phyloP scores from a whole-genome alignment of 352 stramenopile species.

The Thalassiosira mediterranea region DNA sequence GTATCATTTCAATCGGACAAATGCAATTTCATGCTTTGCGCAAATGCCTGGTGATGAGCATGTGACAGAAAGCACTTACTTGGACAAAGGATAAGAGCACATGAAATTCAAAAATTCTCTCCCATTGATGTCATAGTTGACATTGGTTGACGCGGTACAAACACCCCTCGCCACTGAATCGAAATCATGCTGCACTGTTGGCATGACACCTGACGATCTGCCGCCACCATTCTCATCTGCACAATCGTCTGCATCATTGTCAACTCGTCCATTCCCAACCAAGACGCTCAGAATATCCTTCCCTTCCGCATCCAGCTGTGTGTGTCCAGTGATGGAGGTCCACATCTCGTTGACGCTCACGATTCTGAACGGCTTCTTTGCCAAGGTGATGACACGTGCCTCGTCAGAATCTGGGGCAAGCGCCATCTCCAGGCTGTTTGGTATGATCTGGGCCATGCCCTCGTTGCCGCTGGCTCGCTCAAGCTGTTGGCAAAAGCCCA shows the following conservation, averaged over 20 bases:
- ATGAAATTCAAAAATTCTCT: constrained; percentile 77
- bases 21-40: no score
- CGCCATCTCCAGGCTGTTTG: constrained; percentile 81
- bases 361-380: constrained; percentile 68
- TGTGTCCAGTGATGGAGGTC: constrained; percentile 71
- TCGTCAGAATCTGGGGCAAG: constrained; percentile 64
- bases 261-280: constrained; percentile 37
- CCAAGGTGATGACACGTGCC: constrained; percentile 72
- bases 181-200: constrained; percentile 43
- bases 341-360: constrained; percentile 78
- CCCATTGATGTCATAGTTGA: constrained; percentile 74
- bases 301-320: constrained; percentile 76
- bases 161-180: constrained; percentile 52
- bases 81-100: constrained; percentile 79
- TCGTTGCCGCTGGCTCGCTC: constrained; percentile 74
- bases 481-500: constrained; percentile 84
- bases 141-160: constrained; percentile 57
- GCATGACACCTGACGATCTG: background rate
- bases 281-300: constrained; percentile 68
- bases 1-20: background rate
- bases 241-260: constrained; percentile 24
- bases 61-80: constrained; percentile 50
- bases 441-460: constrained; percentile 71
- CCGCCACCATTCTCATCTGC: background rate
- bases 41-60: constrained; percentile 4